Evolutionary conservation across 805 yeast species (phyloP).

Genomic region (Candida wancherniae): DNA sequence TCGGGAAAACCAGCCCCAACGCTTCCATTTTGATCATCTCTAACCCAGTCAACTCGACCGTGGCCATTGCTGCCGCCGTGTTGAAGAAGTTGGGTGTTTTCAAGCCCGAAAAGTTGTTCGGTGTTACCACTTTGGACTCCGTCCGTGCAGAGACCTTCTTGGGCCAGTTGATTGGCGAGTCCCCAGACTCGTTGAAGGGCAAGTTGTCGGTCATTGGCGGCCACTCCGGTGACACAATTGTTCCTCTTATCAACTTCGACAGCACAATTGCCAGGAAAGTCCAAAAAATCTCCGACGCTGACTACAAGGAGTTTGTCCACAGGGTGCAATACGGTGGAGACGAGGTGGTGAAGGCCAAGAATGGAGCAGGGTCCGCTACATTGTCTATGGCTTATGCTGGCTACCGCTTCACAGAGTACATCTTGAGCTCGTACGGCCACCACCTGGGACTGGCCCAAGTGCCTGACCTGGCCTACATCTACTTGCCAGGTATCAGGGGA

Average conservation of each 20-base stretch:
- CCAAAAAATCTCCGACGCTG: slow-evolving; percentile 12
- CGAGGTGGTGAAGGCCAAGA: slow-evolving; percentile 20
- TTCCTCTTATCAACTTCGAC: slow-evolving; percentile 30
- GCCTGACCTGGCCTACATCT: slow-evolving; percentile 48
- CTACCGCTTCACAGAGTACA: slow-evolving; percentile 16
- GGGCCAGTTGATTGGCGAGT: slow-evolving; percentile 30
- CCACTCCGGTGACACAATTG: slow-evolving; percentile 45
- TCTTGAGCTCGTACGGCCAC: slow-evolving; percentile 12
- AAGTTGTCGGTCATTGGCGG: slow-evolving; percentile 43
- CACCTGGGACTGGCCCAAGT: slow-evolving; percentile 7
- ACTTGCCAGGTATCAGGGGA: slow-evolving; percentile 49
- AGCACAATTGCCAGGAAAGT: slow-evolving; percentile 17
- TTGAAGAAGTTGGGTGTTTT: slow-evolving; percentile 43
- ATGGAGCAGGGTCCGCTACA: slow-evolving; percentile 20
- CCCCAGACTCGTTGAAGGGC: slow-evolving; percentile 33
- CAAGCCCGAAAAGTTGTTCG: slow-evolving; percentile 42
- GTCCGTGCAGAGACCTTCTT: slow-evolving; percentile 45
- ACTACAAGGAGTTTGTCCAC: slow-evolving; percentile 17
- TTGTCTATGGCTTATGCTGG: slow-evolving; percentile 22
- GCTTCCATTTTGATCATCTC: slow-evolving; percentile 44
- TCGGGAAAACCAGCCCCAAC: slow-evolving; percentile 35
- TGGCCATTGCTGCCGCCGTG: slow-evolving; percentile 46
- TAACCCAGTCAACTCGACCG: slow-evolving; percentile 45
- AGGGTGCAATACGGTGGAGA: slow-evolving; percentile 21
- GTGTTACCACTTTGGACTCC: slow-evolving; percentile 43